Evolutionary conservation across 2,329 filamentous ascomycete species (phyloP).

Genomic region (Nemania diffusa): DNA sequence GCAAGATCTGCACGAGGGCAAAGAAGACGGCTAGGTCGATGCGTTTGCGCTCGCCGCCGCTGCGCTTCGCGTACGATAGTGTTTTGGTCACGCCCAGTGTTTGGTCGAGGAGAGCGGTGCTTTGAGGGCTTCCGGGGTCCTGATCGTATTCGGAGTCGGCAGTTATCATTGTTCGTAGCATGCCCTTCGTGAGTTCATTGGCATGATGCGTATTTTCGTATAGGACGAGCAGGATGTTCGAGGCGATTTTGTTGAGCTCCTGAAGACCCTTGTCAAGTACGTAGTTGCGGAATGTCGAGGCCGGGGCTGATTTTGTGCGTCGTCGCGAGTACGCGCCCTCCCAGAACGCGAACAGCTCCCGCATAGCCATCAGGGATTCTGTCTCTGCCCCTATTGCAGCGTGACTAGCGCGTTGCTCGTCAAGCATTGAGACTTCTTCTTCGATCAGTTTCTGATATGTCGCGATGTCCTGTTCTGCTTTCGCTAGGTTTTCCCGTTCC

Average conservation of each 20-base stretch:
- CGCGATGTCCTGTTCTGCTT: too few species aligned
- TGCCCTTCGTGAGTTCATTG: conserved; percentile 41
- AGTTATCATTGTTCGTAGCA: conserved; percentile 42
- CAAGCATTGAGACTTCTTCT: conserved; percentile 33
- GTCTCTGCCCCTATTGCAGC: conserved; percentile 17
- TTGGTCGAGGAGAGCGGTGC: conserved; percentile 42
- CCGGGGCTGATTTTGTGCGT: conserved; percentile 28
- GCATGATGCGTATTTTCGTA: conserved; percentile 47
- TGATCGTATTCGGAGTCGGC: conserved; percentile 27
- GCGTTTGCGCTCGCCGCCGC: conserved; percentile 51
- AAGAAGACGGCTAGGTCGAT: conserved; percentile 52
- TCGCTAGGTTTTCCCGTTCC: conserved; percentile 36
- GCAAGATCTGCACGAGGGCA: conserved; percentile 46
- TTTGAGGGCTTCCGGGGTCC: not conserved
- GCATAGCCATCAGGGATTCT: conserved; percentile 29
- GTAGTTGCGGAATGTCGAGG: conserved; percentile 43
- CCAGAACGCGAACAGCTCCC: conserved; percentile 46
- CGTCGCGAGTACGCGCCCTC: conserved; percentile 41
- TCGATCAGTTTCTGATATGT: conserved; percentile 33
- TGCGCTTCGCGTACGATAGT: conserved; percentile 49
- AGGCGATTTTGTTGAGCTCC: conserved; percentile 46
- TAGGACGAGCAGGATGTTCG: conserved; percentile 45
- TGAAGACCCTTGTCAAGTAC: conserved; percentile 44
- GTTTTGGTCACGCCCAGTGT: conserved; percentile 39
- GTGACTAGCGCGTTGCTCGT: conserved; percentile 11